phyloP scores from a whole-genome alignment of 805 yeast species.

The Starmerella tilneyi region DNA sequence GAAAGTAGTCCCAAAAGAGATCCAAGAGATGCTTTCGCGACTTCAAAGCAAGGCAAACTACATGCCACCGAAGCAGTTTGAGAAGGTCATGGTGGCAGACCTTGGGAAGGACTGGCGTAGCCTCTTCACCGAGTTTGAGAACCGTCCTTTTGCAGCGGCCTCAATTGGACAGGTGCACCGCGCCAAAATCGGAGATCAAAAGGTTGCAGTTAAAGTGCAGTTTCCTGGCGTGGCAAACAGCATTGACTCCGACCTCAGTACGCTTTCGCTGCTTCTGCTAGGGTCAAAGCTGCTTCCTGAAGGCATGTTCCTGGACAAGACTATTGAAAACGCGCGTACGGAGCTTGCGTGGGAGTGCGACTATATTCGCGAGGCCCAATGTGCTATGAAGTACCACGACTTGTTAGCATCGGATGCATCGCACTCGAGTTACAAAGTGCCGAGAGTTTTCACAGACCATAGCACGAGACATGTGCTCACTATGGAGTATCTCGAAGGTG shows the following conservation, averaged over 20 bases:
- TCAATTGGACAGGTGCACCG: conserved; percentile 94
- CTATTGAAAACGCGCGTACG: conserved; percentile 83
- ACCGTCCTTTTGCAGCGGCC: conserved; percentile 91
- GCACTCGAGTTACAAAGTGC: conserved; percentile 48
- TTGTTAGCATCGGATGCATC: conserved; percentile 50
- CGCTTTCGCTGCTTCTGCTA: conserved; percentile 65
- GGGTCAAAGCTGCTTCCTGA: conserved; percentile 83
- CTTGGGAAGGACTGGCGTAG: conserved; percentile 73
- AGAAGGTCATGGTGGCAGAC: conserved; percentile 58
- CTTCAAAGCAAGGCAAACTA: conserved; percentile 93
- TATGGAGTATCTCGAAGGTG: conserved; percentile 80
- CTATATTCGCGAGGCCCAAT: conserved; percentile 77
- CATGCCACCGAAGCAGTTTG: conserved; percentile 89
- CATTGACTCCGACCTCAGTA: conserved; percentile 88
- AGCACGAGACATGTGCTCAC: conserved; percentile 79
- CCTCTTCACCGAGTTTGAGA: conserved; percentile 65
- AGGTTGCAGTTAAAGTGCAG: conserved; percentile 90
- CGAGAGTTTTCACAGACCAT: conserved; percentile 63
- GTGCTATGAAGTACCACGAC: conserved; percentile 56
- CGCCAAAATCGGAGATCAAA: conserved; percentile 42
- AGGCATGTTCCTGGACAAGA: conserved; percentile 82
- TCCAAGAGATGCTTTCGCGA: conserved; percentile 65
- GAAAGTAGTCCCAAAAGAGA: conserved; percentile 69
- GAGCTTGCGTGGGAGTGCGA: conserved; percentile 98
- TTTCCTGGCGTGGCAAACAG: conserved; percentile 94